Evolutionary conservation across 2,329 filamentous ascomycete genomes (phyloP).

Genomic region (Acrodontium crateriforme): DNA sequence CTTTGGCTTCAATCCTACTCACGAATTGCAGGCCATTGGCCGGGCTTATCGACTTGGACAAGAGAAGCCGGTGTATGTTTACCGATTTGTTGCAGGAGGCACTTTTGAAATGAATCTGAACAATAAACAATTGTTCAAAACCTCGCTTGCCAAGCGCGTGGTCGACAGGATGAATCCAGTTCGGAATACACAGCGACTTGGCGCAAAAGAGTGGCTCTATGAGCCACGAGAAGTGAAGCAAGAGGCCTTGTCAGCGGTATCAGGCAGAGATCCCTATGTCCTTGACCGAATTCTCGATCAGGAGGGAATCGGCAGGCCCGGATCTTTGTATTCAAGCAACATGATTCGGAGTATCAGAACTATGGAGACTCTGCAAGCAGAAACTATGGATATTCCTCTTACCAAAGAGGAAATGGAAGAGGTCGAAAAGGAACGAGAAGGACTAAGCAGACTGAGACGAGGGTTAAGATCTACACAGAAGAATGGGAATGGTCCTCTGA

Average conservation of each 20-base stretch:
- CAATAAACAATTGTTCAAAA: conserved; percentile 68
- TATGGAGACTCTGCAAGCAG: conserved; percentile 21
- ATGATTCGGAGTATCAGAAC: conserved; percentile 18
- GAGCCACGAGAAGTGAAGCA: conserved; percentile 40
- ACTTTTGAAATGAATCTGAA: conserved; percentile 67
- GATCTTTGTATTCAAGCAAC: no score
- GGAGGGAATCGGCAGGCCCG: conserved; percentile 44
- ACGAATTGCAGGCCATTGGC: conserved; percentile 78
- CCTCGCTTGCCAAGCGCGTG: conserved; percentile 61
- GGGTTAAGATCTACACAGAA: conserved; percentile 6
- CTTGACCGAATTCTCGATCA: conserved; percentile 52
- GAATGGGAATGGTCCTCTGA: background rate
- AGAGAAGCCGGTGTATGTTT: conserved; percentile 66
- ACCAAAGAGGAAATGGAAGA: conserved; percentile 18
- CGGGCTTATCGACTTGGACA: conserved; percentile 79
- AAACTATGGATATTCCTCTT: conserved; percentile 19
- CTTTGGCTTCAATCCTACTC: conserved; percentile 63
- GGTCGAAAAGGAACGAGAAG: conserved; percentile 16
- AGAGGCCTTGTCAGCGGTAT: conserved; percentile 33
- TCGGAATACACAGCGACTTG: conserved; percentile 49
- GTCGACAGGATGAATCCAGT: conserved; percentile 70
- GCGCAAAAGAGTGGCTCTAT: conserved; percentile 41
- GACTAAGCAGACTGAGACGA: no score
- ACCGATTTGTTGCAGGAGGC: conserved; percentile 63
- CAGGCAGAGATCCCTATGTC: conserved; percentile 45